Evolutionary conservation across 805 yeast species (phyloP), one percentile per base, ranked within the genome.

Genomic region (Sugiyamaella qingdaonensis): DNA sequence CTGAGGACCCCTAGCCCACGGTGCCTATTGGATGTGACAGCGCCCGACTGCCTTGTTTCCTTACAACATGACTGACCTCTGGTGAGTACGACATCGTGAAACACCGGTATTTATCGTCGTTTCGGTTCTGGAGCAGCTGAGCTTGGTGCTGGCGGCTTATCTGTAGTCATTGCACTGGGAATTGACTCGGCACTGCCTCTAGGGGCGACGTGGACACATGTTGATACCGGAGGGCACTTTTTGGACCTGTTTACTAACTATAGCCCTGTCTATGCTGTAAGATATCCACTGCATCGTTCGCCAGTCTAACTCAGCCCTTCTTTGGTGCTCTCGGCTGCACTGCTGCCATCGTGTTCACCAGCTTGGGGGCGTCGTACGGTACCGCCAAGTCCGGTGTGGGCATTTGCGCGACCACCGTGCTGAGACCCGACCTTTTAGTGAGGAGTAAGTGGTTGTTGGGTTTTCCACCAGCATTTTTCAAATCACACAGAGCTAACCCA

Each of bases 281-380:
- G 78, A n/a, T 9, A 27, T n/a, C 14, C 8, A 19, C 27, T 7
- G 7, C 10, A 14, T 34, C 19, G 32, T 42, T 10, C 32, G 14
- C 29, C 21, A 18, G 32, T n/a, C 49, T 48, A 48, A 32, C 54
- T 29, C 76, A 81, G 73, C 99, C 99, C 72, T 94, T 94, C 81
- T 94, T 94, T 74, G 99, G 99, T 68, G 92, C 97, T 63, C 88
- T 94, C 69, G 99, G 99, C 71, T 95, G 99, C 81, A 96, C 99
- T 55, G 89, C 98, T 51, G 97, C 99, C 73, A 94, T 94, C 70
- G 89, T 95, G 69, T 94, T 94, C 83, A 91, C 99, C 73, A 89
- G 97, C 70, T 89, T 91, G 71, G 99, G 99, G 78, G 98, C 99
- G 67, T 88, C 97, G 54, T 91, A 91, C 75, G 99, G 99, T 78